Evolutionary conservation across 306 rosid genomes (phyloP).

Genomic region (Rosa persica): DNA sequence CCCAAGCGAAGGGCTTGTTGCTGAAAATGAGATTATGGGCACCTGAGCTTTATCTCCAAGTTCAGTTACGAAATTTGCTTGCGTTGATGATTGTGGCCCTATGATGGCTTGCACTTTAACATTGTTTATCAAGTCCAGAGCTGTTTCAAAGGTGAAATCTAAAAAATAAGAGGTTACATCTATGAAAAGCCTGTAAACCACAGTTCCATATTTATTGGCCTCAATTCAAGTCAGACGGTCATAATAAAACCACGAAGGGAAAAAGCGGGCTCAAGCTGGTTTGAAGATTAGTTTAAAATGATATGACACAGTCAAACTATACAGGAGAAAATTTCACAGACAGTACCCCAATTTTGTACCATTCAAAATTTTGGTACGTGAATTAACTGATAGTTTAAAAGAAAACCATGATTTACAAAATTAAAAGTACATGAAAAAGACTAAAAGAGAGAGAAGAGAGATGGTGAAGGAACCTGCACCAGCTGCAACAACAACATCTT

Average conservation of each 20-base stretch:
- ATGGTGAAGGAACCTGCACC: slow-evolving; percentile 9
- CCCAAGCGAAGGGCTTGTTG: slow-evolving; percentile 49
- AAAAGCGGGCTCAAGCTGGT: neutral
- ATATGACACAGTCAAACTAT: neutral
- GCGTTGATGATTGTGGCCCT: slow-evolving; percentile 50
- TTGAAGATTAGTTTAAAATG: no score
- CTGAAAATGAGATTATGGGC: slow-evolving; percentile 54
- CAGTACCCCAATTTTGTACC: no score
- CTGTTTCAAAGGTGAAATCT: slow-evolving; percentile 1
- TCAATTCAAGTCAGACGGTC: neutral
- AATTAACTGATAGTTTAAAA: neutral
- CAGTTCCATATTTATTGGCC: neutral
- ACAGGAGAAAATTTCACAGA: no score
- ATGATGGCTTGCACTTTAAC: slow-evolving; percentile 38
- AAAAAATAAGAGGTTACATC: neutral
- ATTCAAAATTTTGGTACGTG: no score
- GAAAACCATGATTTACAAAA: neutral
- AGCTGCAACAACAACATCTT: slow-evolving; percentile 16
- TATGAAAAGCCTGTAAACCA: neutral
- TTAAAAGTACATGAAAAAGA: neutral
- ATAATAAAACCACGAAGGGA: neutral
- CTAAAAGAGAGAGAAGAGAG: neutral
- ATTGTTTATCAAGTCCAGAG: slow-evolving; percentile 31
- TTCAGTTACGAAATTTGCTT: slow-evolving; percentile 44
- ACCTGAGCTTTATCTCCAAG: slow-evolving; percentile 50